Base-by-base conservation (phyloP, 1,284 basidiomycete species). In the Thecaphora thlaspeos region DNA sequence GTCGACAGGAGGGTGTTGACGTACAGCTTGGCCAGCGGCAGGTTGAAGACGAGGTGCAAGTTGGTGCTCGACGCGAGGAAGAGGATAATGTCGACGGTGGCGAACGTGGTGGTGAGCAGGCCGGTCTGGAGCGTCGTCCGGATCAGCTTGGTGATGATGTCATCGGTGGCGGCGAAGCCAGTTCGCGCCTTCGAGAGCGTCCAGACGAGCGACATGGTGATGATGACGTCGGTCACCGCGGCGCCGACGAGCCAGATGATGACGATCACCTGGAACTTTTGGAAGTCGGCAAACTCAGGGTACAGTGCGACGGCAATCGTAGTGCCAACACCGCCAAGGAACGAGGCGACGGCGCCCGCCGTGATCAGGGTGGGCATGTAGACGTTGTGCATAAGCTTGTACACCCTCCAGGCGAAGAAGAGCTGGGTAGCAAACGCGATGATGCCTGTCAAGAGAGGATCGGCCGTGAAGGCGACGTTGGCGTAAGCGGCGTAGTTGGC, bases 341-440 rank as follows among this genome's bases (percentile, higher is more conserved):
- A 55, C 41, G 61, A 68, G 30, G 64, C 21, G 40, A 44, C 17
- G 3, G 63, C 59, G 28, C 62, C 51, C 26, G 50, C 10, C 22
- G 34, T 40, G 53, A 74, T 69, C 32, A 70, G 38, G 23, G 59
- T 43, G 18, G 70, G 68, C 48, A 68, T 55, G 55, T 61, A 46
- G 50, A 57, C 56, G 46, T 51, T 48, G 52, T 69, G 68, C 55
- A 62, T 70, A 15, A 74, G 59, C 50, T 62, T 61, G 59, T 60
- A 67, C 12, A 73, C 67, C 36, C 71, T 56, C 71, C 71, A 74
- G 14, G 70, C 71, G 59, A 74, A 74, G 71, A 74, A 74, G 45
- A 61, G 36, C 55, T 74, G 71, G 26, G 61, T 62, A 39, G 61
- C 50, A 41, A 68, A 64, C 41, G 70, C 70, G 44, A 74, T 70